These are phyloP conservation scores for Tarenaya hassleriana DNA, from an alignment of 345 rosid species.

Conservation along the genomic window DNA sequence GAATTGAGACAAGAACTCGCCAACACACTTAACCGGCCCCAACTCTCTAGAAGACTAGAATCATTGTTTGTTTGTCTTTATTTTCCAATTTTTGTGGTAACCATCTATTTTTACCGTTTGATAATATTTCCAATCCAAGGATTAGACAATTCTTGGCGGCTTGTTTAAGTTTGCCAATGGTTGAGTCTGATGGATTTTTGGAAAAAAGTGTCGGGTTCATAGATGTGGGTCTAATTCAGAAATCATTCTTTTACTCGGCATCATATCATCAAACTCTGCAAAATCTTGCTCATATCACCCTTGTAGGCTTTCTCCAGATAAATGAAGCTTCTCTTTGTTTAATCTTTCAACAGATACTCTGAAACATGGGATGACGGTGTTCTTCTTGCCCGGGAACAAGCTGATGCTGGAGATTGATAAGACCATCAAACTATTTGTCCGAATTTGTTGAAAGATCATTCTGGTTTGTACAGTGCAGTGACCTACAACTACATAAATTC, in stretches of 20 bases:
- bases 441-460: background rate
- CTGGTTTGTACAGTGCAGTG: slow-evolving; percentile 12
- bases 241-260: background rate
- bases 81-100: background rate
- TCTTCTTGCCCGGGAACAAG: slow-evolving; percentile 45
- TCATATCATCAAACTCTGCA: background rate
- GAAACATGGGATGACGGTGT: slow-evolving; percentile 81
- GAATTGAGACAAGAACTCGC: background rate
- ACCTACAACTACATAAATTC: no score
- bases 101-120: no score
- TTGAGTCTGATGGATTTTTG: no score
- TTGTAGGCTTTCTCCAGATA: background rate
- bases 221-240: background rate
- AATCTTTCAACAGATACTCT: slow-evolving; percentile 41
- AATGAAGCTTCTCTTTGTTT: no score
- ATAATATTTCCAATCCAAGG: no score
- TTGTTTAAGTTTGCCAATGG: no score
- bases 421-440: no score
- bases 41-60: background rate
- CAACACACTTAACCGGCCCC: background rate
- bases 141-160: no score
- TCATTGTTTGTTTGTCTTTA: background rate
- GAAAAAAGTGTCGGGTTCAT: no score
- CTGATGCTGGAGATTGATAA: slow-evolving; percentile 35
- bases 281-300: background rate